These are phyloP conservation scores for Phytopythium cucurbitacearum DNA, from an alignment of 352 stramenopile species.

Conservation along the genomic window DNA sequence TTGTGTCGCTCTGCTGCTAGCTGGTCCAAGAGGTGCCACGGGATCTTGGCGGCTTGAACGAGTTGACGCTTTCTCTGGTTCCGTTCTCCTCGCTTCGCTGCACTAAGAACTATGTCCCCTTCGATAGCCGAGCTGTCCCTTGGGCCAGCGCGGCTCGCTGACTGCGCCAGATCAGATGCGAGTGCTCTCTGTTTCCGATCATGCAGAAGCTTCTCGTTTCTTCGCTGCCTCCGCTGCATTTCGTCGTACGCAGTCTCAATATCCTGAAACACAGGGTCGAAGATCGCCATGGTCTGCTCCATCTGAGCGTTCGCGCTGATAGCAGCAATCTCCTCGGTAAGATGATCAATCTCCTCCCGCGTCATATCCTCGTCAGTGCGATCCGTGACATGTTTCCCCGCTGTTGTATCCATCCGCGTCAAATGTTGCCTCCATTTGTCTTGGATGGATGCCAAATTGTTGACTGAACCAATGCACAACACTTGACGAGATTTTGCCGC, in stretches of 20 bases:
- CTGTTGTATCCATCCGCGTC: slow-evolving; percentile 9
- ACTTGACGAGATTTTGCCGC: slow-evolving; percentile 42
- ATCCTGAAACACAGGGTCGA: slow-evolving; percentile 56
- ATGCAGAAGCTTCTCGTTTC: slow-evolving; percentile 9
- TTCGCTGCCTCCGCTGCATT: slow-evolving; percentile 31
- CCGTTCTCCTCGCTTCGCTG: slow-evolving; percentile 7
- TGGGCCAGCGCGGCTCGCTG: too few species aligned
- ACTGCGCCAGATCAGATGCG: too few species aligned
- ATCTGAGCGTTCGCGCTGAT: slow-evolving; percentile 28
- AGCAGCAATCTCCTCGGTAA: slow-evolving; percentile 1
- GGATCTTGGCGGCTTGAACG: slow-evolving; percentile 44
- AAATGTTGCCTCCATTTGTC: slow-evolving; percentile 40
- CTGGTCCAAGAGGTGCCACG: slow-evolving; percentile 70
- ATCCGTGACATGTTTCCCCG: slow-evolving; percentile 4
- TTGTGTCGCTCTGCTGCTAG: slow-evolving; percentile 38
- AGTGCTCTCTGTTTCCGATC: neutral
- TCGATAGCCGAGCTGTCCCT: neutral
- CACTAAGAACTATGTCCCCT: neutral
- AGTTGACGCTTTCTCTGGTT: slow-evolving; percentile 28
- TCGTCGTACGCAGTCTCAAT: slow-evolving; percentile 40
- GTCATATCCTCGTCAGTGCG: slow-evolving; percentile 17
- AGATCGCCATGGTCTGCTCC: slow-evolving; percentile 55
- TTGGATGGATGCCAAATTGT: slow-evolving; percentile 48
- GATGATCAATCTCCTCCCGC: slow-evolving; percentile 4
- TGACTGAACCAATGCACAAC: slow-evolving; percentile 43